Conservation (phyloP, 2,329 filamentous ascomycete genomes). For the Alternaria infectoria region DNA sequence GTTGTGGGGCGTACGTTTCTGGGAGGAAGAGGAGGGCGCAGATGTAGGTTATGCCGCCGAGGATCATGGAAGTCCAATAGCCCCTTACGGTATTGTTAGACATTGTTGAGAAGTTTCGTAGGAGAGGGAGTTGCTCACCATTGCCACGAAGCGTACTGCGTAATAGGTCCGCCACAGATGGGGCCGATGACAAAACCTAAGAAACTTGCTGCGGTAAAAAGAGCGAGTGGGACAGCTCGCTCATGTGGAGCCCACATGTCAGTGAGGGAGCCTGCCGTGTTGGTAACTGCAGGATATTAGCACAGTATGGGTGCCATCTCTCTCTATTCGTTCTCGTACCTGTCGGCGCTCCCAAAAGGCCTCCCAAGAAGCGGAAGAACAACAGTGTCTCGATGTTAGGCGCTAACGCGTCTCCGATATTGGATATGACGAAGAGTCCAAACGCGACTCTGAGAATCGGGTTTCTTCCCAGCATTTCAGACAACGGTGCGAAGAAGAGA, state of each 20-base stretch:
- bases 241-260: background rate
- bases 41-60: conserved; percentile 49
- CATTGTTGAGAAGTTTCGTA: conserved; percentile 37
- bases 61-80: conserved; percentile 51
- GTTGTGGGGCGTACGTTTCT: conserved; percentile 66
- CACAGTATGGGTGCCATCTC: background rate
- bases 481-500: conserved; percentile 60
- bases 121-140: background rate
- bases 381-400: background rate
- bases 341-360: background rate
- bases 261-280: conserved; percentile 9
- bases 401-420: background rate
- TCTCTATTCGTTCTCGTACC: background rate
- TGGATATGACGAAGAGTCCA: background rate
- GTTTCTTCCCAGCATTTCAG: conserved; percentile 40
- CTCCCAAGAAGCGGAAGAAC: background rate
- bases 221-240: background rate
- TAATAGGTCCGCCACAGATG: conserved; percentile 37
- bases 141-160: background rate
- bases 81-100: conserved; percentile 35
- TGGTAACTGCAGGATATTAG: conserved; percentile 33
- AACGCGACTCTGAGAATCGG: background rate
- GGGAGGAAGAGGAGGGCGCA: conserved; percentile 49
- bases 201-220: conserved; percentile 55
- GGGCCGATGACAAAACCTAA: conserved; percentile 56